phyloP scores from a whole-genome alignment of 1,284 basidiomycete species.

The Ustilago hordei region DNA sequence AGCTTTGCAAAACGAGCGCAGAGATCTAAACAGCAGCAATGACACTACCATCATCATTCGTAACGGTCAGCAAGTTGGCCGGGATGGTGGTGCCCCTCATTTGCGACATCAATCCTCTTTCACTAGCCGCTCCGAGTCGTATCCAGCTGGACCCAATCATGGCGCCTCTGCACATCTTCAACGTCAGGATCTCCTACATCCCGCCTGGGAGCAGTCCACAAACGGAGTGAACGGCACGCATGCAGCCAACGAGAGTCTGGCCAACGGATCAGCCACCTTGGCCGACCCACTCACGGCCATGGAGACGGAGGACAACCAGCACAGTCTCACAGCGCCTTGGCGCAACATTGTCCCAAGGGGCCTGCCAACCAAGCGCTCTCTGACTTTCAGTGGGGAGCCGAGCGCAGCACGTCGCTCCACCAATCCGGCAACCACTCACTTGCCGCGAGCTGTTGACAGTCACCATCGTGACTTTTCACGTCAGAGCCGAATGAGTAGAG shows the following conservation, averaged over 20 bases:
- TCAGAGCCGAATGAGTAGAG: constrained; percentile 54
- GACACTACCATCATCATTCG: constrained; percentile 42
- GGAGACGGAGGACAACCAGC: constrained; percentile 1
- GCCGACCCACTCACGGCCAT: not conserved
- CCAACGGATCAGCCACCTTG: constrained; percentile 7
- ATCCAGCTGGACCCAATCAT: not conserved
- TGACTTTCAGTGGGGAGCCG: constrained; percentile 34
- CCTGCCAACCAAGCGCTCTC: constrained; percentile 32
- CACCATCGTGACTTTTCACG: constrained; percentile 51
- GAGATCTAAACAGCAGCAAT: constrained; percentile 26
- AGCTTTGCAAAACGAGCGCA: constrained; percentile 2
- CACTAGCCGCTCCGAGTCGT: constrained; percentile 15
- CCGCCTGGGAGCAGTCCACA: constrained; percentile 28
- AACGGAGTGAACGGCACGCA: not conserved
- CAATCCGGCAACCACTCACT: constrained; percentile 9
- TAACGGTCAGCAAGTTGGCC: constrained; percentile 9
- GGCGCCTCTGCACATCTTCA: not conserved
- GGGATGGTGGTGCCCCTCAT: not conserved
- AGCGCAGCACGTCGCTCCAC: constrained; percentile 5
- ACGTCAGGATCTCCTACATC: constrained; percentile 27
- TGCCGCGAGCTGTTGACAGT: constrained; percentile 22
- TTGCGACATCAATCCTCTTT: constrained; percentile 20
- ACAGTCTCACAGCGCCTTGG: constrained; percentile 5
- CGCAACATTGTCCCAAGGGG: constrained; percentile 29
- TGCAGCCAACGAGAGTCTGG: not conserved